Base-by-base conservation (phyloP, 345 rosid genomes). In the Syzygium aqueum region DNA sequence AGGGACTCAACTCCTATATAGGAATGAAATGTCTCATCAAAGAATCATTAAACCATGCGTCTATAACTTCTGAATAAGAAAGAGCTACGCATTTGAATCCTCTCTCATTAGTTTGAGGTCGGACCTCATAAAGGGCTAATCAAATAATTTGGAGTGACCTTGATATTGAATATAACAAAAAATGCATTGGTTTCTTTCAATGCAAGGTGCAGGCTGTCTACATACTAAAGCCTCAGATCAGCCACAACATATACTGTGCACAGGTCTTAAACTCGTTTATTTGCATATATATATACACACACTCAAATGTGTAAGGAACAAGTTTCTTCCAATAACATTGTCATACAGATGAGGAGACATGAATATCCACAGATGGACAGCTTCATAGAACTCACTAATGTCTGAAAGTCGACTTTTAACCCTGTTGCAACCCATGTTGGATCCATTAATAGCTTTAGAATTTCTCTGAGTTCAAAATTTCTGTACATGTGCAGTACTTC, bases 351-450 rank as follows among this genome's bases (percentile, higher is more conserved):
- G 33, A 51, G 19, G 3, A 61, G 43, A 61, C 40, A 12, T 17
- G 40, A 49, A 28, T 27, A 63, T 61, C 53, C 46, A 57, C 40
- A 87, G 43, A 53, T 49, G 37, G 84, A 82, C 77, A 87, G 50
- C 52, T 63, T 23, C 46, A 56, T 56, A 77, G 53, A 33, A 88
- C 95, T 94, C 90, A 97, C 99, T 67, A 96, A 89, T 84, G 95
- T 94, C 88, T 93, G 96, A 88, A 94, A 95, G 89, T 96, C 96
- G 43, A 95, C 90, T 88, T 96, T 96, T 94, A 97, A 93, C 84
- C 99, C 99, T 86, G 99, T 96, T 67, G 99, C 96, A 51, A 94
- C 95, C 99, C 98, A 95, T 23, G 99, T 90, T 86, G 99, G 98
- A 87, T 95, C 99, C 97, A 96, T 95, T 90, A 97, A 89, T 77